phyloP scores from a whole-genome alignment of 1,139 yeast species.

The Yamadazyma atlantica region DNA sequence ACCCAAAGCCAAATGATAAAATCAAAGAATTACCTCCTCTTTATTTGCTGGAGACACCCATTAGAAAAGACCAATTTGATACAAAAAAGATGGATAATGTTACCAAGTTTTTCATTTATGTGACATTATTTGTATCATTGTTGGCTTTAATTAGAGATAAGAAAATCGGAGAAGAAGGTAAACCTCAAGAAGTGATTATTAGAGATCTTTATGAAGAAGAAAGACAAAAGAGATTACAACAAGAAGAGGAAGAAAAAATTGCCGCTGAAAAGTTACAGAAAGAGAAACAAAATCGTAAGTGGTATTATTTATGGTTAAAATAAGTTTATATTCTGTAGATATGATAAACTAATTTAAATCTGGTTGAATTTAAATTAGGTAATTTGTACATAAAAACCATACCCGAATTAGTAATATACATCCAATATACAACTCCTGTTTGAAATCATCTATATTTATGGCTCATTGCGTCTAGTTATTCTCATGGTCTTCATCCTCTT shows the following conservation, averaged over 20 bases:
- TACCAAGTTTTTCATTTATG: slow-evolving; percentile 51
- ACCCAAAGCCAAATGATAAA: slow-evolving; percentile 23
- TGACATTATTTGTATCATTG: slow-evolving; percentile 41
- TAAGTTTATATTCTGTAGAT: slow-evolving; percentile 4
- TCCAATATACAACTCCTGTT: neutral
- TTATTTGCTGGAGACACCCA: slow-evolving; percentile 46
- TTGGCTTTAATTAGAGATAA: slow-evolving; percentile 52
- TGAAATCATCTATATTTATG: slow-evolving; percentile 1
- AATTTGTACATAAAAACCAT: slow-evolving; percentile 1
- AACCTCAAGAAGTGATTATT: slow-evolving; percentile 40
- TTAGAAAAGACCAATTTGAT: slow-evolving; percentile 50
- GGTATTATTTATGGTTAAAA: slow-evolving; percentile 32
- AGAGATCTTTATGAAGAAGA: slow-evolving; percentile 37
- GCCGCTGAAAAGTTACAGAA: slow-evolving; percentile 1
- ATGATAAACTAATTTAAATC: neutral
- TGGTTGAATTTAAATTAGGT: too few species aligned
- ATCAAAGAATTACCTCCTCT: slow-evolving; percentile 38
- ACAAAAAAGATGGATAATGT: slow-evolving; percentile 54
- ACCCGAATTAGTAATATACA: slow-evolving; percentile 1
- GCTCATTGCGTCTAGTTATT: neutral
- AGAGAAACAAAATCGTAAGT: slow-evolving; percentile 15
- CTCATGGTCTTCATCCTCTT: slow-evolving; percentile 6
- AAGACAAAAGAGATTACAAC: slow-evolving; percentile 19
- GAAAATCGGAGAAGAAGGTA: slow-evolving; percentile 48
- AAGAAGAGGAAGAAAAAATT: slow-evolving; percentile 11